Percentiles rank a stretch among this genome's conserved stretches.
These are phyloP conservation scores for Abelmoschus esculentus DNA, from an alignment of 345 rosid genomes.

Conservation along the genomic window DNA sequence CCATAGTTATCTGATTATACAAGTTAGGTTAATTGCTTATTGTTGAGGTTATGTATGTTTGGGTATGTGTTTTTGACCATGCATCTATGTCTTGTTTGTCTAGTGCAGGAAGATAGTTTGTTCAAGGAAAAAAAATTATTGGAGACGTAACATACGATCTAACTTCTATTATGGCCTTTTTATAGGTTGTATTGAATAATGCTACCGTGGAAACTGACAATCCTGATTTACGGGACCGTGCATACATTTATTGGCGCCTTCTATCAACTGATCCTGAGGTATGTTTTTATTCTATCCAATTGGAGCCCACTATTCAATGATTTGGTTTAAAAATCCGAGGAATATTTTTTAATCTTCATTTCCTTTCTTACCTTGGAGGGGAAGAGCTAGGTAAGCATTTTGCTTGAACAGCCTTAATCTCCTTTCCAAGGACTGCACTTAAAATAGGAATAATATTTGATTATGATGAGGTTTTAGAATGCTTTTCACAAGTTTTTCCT, in stretches of 20 bases:
- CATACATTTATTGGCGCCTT: conserved; percentile 98
- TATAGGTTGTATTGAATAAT: conserved; percentile 92
- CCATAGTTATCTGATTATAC: conserved; percentile 1
- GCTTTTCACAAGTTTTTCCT: not conserved
- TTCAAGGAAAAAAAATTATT: not conserved
- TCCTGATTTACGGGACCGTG: conserved; percentile 98
- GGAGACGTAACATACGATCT: not conserved
- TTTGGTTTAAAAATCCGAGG: not conserved
- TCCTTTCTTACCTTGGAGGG: not conserved
- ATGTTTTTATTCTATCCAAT: not conserved
- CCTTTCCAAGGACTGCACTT: not conserved
- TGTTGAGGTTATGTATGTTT: not conserved
- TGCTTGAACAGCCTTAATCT: not conserved
- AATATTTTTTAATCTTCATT: not conserved
- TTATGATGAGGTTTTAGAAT: not conserved
- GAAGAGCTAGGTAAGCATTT: not conserved
- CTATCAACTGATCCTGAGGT: conserved; percentile 99
- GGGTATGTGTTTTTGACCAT: not conserved
- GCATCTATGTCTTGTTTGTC: not conserved
- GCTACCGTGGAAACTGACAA: conserved; percentile 99
- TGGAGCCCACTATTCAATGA: not conserved
- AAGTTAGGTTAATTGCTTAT: not conserved
- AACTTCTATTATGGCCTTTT: conserved; percentile 8
- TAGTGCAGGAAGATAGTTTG: not conserved
- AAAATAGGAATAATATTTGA: not conserved